These are phyloP conservation scores for Bryoerythrophyllum caledonicum DNA, from an alignment of 225 moss, liverwort and hornwort genomes.

Conservation along the genomic window DNA sequence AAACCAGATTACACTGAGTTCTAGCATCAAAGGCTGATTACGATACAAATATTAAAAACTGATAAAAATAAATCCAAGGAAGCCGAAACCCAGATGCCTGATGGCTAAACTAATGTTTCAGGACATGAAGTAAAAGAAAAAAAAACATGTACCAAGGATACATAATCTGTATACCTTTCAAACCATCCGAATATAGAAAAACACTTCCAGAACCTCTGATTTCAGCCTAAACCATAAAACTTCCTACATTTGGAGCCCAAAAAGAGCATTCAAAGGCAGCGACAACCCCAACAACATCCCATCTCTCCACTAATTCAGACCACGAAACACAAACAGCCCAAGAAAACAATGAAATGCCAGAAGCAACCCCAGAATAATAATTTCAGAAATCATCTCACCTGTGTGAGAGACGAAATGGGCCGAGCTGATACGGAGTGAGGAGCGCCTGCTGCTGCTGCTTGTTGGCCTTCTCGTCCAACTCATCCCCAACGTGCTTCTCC, in stretches of 20 bases:
- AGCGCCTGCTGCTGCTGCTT: conserved; percentile 48
- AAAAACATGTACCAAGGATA: background rate
- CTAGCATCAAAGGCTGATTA: background rate
- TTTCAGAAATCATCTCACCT: too few species aligned
- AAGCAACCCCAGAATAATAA: background rate
- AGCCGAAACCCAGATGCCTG: background rate
- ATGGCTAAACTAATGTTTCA: background rate
- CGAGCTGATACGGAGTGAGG: conserved; percentile 45
- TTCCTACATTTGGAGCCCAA: background rate
- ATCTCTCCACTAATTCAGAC: background rate
- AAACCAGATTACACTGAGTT: background rate
- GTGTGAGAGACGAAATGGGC: conserved; percentile 51
- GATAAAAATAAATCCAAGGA: background rate
- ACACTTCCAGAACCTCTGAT: background rate
- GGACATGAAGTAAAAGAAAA: background rate
- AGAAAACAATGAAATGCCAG: background rate
- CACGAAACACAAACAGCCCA: background rate
- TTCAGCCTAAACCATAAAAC: background rate
- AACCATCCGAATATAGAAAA: background rate
- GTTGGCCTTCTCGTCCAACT: conserved; percentile 29
- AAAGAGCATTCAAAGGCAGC: background rate
- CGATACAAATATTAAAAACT: too few species aligned
- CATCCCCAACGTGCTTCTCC: background rate
- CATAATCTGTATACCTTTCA: background rate
- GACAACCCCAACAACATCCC: background rate